These are phyloP conservation scores for Candida coquimbonensis DNA, from an alignment of 805 yeast species.

Conservation along the genomic window DNA sequence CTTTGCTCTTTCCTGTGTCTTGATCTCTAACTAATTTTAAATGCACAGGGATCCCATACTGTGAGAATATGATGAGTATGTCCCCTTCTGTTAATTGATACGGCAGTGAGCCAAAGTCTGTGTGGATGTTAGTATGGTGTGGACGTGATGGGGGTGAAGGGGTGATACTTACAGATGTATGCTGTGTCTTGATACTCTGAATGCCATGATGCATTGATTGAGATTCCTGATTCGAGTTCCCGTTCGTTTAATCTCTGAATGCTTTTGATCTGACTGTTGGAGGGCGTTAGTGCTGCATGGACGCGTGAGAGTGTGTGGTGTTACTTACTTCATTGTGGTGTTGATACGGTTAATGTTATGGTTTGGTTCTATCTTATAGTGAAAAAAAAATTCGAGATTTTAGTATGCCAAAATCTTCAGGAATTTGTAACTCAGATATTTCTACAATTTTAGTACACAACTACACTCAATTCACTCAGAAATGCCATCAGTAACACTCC, in stretches of 20 bases:
- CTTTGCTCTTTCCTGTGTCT: slow-evolving; percentile 57
- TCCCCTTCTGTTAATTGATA: slow-evolving; percentile 66
- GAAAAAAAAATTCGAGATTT: too few species aligned
- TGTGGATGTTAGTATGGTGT: neutral
- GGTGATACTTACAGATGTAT: slow-evolving; percentile 41
- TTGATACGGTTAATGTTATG: too few species aligned
- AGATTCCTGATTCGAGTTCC: slow-evolving; percentile 57
- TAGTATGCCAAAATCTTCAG: too few species aligned
- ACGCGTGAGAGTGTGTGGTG: too few species aligned
- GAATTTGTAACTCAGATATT: too few species aligned
- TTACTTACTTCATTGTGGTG: too few species aligned
- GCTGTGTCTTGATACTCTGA: slow-evolving; percentile 72
- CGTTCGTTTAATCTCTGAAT: slow-evolving; percentile 41
- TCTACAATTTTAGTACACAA: too few species aligned
- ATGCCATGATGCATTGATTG: slow-evolving; percentile 81
- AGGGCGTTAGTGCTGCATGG: too few species aligned
- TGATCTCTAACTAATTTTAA: slow-evolving; percentile 61
- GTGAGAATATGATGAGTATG: slow-evolving; percentile 71
- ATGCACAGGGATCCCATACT: slow-evolving; percentile 81
- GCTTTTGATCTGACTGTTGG: too few species aligned
- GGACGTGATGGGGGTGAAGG: neutral
- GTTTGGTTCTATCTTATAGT: too few species aligned
- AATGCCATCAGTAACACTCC: too few species aligned
- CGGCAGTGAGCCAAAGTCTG: slow-evolving; percentile 63
- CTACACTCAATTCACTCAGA: too few species aligned